Percentiles rank a stretch among this genome's conserved stretches.
Evolutionary conservation across 345 rosid species (phyloP).

Genomic region (Anacardium occidentale): DNA sequence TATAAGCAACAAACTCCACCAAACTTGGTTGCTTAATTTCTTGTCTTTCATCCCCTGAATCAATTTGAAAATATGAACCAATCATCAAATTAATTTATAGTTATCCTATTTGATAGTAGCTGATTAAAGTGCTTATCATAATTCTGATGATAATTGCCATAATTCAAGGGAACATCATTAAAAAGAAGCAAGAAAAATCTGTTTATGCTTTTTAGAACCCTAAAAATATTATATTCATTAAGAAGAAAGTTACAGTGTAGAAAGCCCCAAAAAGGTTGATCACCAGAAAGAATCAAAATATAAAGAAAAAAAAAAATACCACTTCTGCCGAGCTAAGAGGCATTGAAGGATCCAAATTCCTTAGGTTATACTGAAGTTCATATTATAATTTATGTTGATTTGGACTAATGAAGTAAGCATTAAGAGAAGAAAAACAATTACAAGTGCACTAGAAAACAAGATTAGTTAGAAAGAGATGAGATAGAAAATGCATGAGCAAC

Average conservation of each 20-base stretch:
- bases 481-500: slow-evolving; percentile 3
- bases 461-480: neutral
- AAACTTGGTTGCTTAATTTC: neutral
- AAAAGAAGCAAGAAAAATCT: slow-evolving; percentile 10
- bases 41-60: slow-evolving; percentile 6
- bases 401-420: neutral
- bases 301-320: neutral
- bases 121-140: slow-evolving; percentile 23
- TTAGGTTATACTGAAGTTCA: neutral
- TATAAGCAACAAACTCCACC: slow-evolving; percentile 13
- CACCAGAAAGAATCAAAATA: neutral
- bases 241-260: too few relatives aligned
- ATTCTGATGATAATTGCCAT: slow-evolving; percentile 29
- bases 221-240: too few relatives aligned
- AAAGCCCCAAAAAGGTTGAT: too few relatives aligned
- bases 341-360: neutral
- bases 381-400: neutral
- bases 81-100: slow-evolving; percentile 9
- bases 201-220: neutral
- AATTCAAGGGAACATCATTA: slow-evolving; percentile 25
- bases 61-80: slow-evolving; percentile 10
- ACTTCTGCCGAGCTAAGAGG: neutral
- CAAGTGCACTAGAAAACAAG: neutral
- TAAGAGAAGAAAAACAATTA: neutral
- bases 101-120: slow-evolving; percentile 26